These are phyloP conservation scores for Picea sitchensis DNA, from an alignment of 75 land plant genomes.

Conservation along the genomic window DNA sequence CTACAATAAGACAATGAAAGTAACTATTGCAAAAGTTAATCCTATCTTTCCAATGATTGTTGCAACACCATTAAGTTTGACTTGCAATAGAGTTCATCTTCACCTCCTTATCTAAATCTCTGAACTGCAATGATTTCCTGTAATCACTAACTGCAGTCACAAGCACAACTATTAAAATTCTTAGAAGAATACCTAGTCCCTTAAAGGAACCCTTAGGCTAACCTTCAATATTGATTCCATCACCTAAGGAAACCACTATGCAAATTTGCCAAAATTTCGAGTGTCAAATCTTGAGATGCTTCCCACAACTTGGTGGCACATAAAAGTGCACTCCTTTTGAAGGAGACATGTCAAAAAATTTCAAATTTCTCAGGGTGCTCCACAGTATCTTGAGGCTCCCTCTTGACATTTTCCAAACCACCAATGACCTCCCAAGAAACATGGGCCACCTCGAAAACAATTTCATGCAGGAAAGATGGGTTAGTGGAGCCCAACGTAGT, in stretches of 20 bases:
- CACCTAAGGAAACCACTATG: constrained; percentile 63
- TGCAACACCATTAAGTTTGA: no score
- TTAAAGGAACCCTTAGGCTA: constrained; percentile 75
- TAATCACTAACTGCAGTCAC: constrained; percentile 69
- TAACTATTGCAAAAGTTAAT: constrained; percentile 32
- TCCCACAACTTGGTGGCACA: constrained; percentile 36
- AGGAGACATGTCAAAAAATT: no score
- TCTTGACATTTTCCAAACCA: constrained; percentile 78
- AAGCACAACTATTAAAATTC: constrained; percentile 70
- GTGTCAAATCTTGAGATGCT: constrained; percentile 76
- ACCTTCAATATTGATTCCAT: constrained; percentile 78
- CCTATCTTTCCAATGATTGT: constrained; percentile 62
- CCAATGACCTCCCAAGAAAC: constrained; percentile 84
- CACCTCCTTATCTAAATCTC: constrained; percentile 56
- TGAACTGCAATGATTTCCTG: constrained; percentile 62
- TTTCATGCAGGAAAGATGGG: constrained; percentile 84
- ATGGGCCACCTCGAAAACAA: constrained; percentile 83
- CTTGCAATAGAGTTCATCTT: constrained; percentile 54
- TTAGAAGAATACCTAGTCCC: constrained; percentile 71
- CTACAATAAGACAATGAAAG: constrained; percentile 44
- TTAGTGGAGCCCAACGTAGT: constrained; percentile 73
- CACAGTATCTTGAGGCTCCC: constrained; percentile 48
- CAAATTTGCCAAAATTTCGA: constrained; percentile 72
- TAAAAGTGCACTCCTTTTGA: no score
- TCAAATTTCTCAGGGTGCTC: no score